These are phyloP conservation scores for Wickerhamiella siamensis DNA, from an alignment of 805 yeast genomes.

Conservation along the genomic window DNA sequence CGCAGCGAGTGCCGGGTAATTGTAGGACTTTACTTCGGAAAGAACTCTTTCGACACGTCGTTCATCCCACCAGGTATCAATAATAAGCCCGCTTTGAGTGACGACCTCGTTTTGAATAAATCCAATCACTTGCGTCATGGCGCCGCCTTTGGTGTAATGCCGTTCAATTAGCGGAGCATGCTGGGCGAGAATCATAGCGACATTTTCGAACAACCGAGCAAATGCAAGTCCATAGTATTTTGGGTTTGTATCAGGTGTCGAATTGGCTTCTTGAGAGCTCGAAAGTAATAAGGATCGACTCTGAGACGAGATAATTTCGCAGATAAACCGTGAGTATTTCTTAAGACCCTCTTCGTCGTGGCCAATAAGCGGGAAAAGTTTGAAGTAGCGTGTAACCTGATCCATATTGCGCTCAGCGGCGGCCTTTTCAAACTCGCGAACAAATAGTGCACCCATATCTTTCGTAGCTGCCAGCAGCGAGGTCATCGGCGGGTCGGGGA, in stretches of 20 bases:
- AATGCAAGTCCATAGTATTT: conserved; percentile 28
- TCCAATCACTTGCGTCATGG: conserved; percentile 50
- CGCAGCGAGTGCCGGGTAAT: conserved; percentile 33
- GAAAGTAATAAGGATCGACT: conserved; percentile 44
- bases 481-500: conserved; percentile 62
- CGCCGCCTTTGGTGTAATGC: conserved; percentile 44
- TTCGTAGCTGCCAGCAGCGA: conserved; percentile 45
- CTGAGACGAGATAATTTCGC: conserved; percentile 69
- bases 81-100: conserved; percentile 76
- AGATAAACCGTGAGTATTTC: conserved; percentile 74
- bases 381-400: conserved; percentile 62
- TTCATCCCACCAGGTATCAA: conserved; percentile 73
- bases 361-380: conserved; percentile 75
- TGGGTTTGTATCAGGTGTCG: conserved; percentile 5
- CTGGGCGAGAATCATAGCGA: conserved; percentile 71
- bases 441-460: conserved; percentile 43
- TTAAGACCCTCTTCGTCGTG: conserved; percentile 56
- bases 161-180: conserved; percentile 66
- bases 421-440: conserved; percentile 52
- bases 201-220: conserved; percentile 54
- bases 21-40: conserved; percentile 41
- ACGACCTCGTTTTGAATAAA: conserved; percentile 79
- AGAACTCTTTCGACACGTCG: conserved; percentile 43
- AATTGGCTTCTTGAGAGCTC: conserved; percentile 12
- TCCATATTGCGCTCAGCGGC: conserved; percentile 52